These are phyloP conservation scores for Mortierella sp. DNA, from an alignment of 371 early-diverging fungal species.

Conservation along the genomic window DNA sequence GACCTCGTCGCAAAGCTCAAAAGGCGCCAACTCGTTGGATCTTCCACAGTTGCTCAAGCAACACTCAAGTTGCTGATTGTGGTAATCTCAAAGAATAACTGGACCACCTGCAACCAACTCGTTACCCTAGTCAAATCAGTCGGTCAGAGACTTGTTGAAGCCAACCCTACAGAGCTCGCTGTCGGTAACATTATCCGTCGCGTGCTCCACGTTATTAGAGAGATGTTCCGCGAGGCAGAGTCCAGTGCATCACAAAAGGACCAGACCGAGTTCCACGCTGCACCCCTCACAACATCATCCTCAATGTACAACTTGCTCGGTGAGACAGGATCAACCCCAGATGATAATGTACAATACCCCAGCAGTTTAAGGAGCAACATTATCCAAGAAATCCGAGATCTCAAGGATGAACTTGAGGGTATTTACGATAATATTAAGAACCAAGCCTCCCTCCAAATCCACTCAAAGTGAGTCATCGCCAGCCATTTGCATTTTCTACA, in stretches of 20 bases:
- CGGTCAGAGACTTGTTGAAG: slow-evolving; percentile 76
- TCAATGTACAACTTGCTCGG: slow-evolving; percentile 76
- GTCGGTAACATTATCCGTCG: slow-evolving; percentile 90
- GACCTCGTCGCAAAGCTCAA: slow-evolving; percentile 59
- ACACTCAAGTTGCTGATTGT: slow-evolving; percentile 85
- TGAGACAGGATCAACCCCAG: slow-evolving; percentile 57
- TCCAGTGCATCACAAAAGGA: slow-evolving; percentile 16
- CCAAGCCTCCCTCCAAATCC: slow-evolving; percentile 53
- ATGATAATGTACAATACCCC: slow-evolving; percentile 33
- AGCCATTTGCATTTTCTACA: background rate
- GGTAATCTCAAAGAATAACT: slow-evolving; percentile 81
- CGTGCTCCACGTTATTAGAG: slow-evolving; percentile 87
- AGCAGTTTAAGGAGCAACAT: slow-evolving; percentile 75
- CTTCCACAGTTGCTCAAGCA: slow-evolving; percentile 81
- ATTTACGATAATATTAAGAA: slow-evolving; percentile 57
- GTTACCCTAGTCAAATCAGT: slow-evolving; percentile 74
- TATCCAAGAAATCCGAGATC: slow-evolving; percentile 86
- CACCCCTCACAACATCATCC: slow-evolving; percentile 58
- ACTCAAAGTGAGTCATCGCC: slow-evolving; percentile 56
- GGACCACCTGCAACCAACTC: slow-evolving; percentile 76
- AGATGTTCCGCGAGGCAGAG: slow-evolving; percentile 63
- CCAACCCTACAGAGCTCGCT: slow-evolving; percentile 92
- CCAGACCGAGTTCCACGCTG: slow-evolving; percentile 42
- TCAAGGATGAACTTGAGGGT: slow-evolving; percentile 47
- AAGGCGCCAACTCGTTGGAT: slow-evolving; percentile 80